A percentile compares a stretch with the other conserved stretches of the same genome.
Evolutionary conservation across 73 alveolate genomes (phyloP).

Genomic region (Tetrahymena borealis): DNA sequence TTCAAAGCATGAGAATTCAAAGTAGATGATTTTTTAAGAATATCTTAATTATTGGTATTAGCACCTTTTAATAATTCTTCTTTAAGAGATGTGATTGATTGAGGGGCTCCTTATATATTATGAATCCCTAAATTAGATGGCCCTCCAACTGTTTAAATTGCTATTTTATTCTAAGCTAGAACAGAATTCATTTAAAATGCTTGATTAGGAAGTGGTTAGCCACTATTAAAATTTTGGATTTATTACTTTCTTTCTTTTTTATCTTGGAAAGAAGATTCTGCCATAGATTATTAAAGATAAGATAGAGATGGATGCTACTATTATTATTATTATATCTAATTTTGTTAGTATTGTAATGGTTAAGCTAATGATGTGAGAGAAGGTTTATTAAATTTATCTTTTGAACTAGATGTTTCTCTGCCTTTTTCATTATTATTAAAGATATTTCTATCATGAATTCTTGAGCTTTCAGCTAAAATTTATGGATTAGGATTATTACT

Average conservation of each 20-base stretch:
- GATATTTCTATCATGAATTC: neutral
- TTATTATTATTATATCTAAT: neutral
- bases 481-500: neutral
- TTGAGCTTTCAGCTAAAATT: neutral
- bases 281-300: neutral
- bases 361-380: neutral
- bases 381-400: neutral
- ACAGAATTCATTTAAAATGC: no score
- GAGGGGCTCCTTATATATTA: neutral
- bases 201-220: neutral
- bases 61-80: neutral
- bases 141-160: no score
- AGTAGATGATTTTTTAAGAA: neutral
- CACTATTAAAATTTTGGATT: neutral
- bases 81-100: neutral
- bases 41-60: neutral
- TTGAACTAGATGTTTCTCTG: neutral
- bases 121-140: no score
- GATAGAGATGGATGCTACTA: neutral
- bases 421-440: neutral
- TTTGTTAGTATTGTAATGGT: neutral
- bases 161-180: no score
- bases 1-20: neutral
- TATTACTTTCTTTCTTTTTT: neutral
- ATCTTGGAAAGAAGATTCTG: neutral